These are phyloP conservation scores for Diplodia mutila DNA, from an alignment of 2,329 filamentous ascomycete genomes.

Conservation along the genomic window DNA sequence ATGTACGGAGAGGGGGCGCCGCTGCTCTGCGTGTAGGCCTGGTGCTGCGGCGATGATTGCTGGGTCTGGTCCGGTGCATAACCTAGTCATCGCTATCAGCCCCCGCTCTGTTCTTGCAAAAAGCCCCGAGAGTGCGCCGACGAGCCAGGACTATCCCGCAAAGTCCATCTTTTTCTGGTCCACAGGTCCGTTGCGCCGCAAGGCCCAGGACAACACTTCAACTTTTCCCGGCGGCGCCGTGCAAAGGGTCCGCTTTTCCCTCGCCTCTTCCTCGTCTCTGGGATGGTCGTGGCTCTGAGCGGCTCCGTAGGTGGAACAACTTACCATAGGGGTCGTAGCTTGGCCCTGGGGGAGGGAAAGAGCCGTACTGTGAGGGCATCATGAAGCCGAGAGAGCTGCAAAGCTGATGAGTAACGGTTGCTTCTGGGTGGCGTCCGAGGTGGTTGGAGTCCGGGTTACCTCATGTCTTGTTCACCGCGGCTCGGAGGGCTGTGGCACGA, in stretches of 20 bases:
- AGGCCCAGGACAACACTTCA: not conserved
- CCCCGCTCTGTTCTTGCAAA: not conserved
- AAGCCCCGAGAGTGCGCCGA: not conserved
- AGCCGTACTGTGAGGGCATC: slow-evolving; percentile 45
- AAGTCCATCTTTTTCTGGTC: not conserved
- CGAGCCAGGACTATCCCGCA: not conserved
- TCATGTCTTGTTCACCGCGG: slow-evolving; percentile 43
- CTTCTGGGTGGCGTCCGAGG: not conserved
- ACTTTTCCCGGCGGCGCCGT: not conserved
- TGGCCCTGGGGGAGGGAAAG: slow-evolving; percentile 39
- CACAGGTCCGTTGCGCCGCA: not conserved
- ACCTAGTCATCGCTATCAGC: slow-evolving; percentile 14
- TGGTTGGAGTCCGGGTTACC: slow-evolving; percentile 33
- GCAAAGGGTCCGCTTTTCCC: slow-evolving; percentile 4
- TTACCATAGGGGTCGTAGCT: slow-evolving; percentile 27
- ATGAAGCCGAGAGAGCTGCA: slow-evolving; percentile 45
- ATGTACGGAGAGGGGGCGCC: slow-evolving; percentile 23
- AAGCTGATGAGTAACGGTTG: slow-evolving; percentile 21
- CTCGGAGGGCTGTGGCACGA: slow-evolving; percentile 30
- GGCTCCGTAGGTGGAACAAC: slow-evolving; percentile 13
- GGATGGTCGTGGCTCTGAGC: not conserved
- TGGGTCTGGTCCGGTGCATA: slow-evolving; percentile 24
- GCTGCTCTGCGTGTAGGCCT: slow-evolving; percentile 25
- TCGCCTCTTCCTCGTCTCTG: not conserved
- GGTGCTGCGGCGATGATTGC: slow-evolving; percentile 21